These are phyloP conservation scores for Euphorbia corollata DNA, from an alignment of 441 rosid genomes.

Conservation along the genomic window DNA sequence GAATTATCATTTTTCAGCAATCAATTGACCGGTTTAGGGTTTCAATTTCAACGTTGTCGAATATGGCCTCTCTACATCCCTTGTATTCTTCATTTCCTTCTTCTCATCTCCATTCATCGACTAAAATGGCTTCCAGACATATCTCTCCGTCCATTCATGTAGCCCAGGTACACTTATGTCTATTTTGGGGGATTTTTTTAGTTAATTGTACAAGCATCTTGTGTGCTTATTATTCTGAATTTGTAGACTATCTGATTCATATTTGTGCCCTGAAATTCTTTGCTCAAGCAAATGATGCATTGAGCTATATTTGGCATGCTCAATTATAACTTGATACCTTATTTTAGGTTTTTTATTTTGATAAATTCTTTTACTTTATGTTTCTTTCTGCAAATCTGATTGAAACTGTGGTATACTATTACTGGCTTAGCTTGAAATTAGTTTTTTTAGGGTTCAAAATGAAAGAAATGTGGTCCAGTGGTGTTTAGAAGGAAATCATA, in stretches of 20 bases:
- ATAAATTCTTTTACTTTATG: background rate
- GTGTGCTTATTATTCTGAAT: background rate
- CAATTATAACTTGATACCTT: background rate
- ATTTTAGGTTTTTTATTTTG: background rate
- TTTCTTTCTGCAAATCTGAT: background rate
- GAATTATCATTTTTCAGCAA: background rate
- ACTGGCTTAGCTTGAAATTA: background rate
- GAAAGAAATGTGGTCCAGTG: background rate
- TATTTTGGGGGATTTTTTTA: slow-evolving; percentile 1
- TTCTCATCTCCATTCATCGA: slow-evolving; percentile 17
- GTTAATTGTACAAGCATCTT: background rate
- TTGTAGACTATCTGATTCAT: too few relatives aligned
- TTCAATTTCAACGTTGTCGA: background rate
- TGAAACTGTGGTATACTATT: background rate
- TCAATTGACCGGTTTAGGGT: background rate
- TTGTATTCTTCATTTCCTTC: slow-evolving; percentile 27
- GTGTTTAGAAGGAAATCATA: background rate
- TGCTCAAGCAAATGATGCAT: background rate
- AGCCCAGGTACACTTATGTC: slow-evolving; percentile 25
- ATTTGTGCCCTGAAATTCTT: too few relatives aligned
- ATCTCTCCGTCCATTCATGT: slow-evolving; percentile 19
- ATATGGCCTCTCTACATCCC: slow-evolving; percentile 27
- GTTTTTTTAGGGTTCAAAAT: background rate
- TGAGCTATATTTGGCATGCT: background rate
- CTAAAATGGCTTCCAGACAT: slow-evolving; percentile 13